Base-by-base conservation (phyloP, 805 yeast genomes). In the Cyberlindnera misumaiensis region DNA sequence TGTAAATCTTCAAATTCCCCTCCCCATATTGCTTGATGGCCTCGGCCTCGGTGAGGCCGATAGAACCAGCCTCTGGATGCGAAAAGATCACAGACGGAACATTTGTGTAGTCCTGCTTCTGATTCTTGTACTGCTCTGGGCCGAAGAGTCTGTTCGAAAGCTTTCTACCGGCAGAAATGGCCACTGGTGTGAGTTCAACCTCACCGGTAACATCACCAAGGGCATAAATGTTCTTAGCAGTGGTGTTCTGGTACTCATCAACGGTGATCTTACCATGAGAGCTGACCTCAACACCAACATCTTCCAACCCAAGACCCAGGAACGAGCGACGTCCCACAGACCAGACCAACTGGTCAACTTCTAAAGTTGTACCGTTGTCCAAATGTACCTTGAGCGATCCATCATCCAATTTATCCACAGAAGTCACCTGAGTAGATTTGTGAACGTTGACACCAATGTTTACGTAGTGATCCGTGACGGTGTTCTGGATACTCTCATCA, bases 91-190 rank as follows among this genome's bases (percentile, higher is more conserved):
- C 99, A 32, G 96, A 83, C 31, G 99, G 98, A 36, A 93, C 77
- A 57, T 89, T 84, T 22, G 60, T 64, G 63, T 81, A 93, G 59
- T 88, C 96, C 60, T 85, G 86, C 58, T 89, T 87, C 60, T 81
- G 84, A 34, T 76, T 60, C 46, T 75, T 75, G 67, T 72, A 86
- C 40, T 64, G 59, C 45, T 72, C 77, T 40, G 89, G 82, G 16
- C 96, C 96, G 59, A 90, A 93, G 43, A 93, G 66, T 60, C 99
- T 77, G 68, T 90, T 89, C 22, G 97, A 77, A 50, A 93, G 73
- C 60, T 78, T 85, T 64, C 99, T 81, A 44, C 99, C 99, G 9
- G 98, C 89, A 28, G 98, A 97, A 66, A 93, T 93, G 28, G 98
- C 98, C 32, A 88, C 97, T 8, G 99, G 99, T 3, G 99, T 93